These are phyloP conservation scores for Termitomyces sp. DNA, from an alignment of 768 basidiomycete genomes.

Conservation along the genomic window DNA sequence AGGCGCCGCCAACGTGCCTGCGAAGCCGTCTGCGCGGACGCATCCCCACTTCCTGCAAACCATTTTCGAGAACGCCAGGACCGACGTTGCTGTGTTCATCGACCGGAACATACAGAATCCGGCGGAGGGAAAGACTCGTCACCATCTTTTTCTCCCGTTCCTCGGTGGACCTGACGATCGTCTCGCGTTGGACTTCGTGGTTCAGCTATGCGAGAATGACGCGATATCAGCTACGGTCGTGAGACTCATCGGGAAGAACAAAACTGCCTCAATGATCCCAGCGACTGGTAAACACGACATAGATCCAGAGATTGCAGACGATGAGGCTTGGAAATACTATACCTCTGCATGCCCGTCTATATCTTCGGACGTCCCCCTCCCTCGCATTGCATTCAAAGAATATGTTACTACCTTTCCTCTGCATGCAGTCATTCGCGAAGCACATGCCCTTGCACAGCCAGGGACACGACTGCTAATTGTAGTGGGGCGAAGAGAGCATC, in stretches of 20 bases:
- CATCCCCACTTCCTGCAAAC: slow-evolving; percentile 82
- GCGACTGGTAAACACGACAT: not conserved
- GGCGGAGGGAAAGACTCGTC: slow-evolving; percentile 20
- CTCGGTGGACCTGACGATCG: slow-evolving; percentile 94
- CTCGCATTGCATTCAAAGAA: slow-evolving; percentile 59
- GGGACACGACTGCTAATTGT: slow-evolving; percentile 51
- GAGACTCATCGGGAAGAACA: slow-evolving; percentile 42
- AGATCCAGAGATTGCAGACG: slow-evolving; percentile 77
- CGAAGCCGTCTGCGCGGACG: slow-evolving; percentile 40
- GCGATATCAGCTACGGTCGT: slow-evolving; percentile 70
- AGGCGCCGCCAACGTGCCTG: slow-evolving; percentile 6
- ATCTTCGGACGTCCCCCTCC: slow-evolving; percentile 24
- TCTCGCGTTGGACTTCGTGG: slow-evolving; percentile 75
- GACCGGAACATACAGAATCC: slow-evolving; percentile 43
- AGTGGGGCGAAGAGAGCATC: slow-evolving; percentile 62
- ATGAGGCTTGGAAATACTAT: slow-evolving; percentile 54
- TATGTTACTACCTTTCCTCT: slow-evolving; percentile 51
- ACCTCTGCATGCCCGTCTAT: not conserved
- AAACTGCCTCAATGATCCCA: not conserved
- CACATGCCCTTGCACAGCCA: slow-evolving; percentile 12
- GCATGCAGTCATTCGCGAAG: slow-evolving; percentile 47
- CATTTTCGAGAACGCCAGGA: slow-evolving; percentile 64
- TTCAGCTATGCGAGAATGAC: slow-evolving; percentile 72
- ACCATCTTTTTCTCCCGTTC: slow-evolving; percentile 84
- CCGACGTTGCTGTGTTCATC: slow-evolving; percentile 80